Base-by-base conservation (phyloP, 1,284 basidiomycete species). In the Kwoniella shivajii region DNA sequence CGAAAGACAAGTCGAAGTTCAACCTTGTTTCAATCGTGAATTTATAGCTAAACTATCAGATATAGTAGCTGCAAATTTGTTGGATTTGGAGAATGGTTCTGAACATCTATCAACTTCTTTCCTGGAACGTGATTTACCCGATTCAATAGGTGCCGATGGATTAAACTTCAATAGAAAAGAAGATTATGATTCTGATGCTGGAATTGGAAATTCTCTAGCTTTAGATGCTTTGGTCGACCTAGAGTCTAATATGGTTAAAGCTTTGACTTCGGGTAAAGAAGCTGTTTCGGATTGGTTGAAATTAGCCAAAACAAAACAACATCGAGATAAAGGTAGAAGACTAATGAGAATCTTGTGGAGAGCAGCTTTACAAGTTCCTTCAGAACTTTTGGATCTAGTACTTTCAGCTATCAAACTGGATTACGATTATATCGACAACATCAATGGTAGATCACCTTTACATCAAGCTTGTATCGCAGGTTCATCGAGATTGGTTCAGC, bases 21-120 rank as follows among this genome's bases (percentile, higher is more conserved):
- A 99, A 73, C 96, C 95, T 3, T 92, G 93, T 43, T 97, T 98
- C 79, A 96, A 97, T 74, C 84, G 96, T 78, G 93, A 98, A 85
- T 90, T 98, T 70, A 95, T 99, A 59, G 90, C 93, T 47, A 93
- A 97, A 73, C 83, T 99, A 44, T 90, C 93, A 41, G 94, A 99
- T 71, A 90, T 92, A 6, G 95, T 97, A 13, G 89, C 96, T 0
- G 87, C 91, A 44, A 97, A 95, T 75, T 83, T 98, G 27, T 82
- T 97, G 27, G 92, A 99, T 72, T 84, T 97, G 49, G 92, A 93
- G 39, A 90, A 93, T 71, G 83, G 75, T 44, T 84, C 87, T 11
- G 88, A 88, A 9, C 85, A 83, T 64, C 84, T 89, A 60, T 88
- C 90, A 68, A 86, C 68, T 7, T 67, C 61, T 9, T 70, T 74